Evolutionary conservation across 106 monocot species (phyloP).

Genomic region (Apostasia shenzhenica): DNA sequence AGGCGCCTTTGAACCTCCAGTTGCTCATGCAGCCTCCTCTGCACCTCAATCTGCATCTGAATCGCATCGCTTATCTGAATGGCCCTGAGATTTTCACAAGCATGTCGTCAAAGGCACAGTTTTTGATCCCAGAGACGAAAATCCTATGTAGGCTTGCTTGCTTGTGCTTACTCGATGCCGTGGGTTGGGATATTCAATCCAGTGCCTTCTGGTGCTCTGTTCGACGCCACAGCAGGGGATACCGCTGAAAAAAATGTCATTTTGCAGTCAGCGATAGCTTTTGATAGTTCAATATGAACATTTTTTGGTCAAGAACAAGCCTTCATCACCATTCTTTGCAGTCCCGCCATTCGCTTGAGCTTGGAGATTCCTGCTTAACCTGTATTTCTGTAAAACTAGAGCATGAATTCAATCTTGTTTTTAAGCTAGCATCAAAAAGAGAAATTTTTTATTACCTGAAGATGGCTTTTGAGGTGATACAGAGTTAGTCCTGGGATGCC

Average conservation of each 20-base stretch:
- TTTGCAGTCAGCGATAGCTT: background rate
- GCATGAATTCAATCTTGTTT: background rate
- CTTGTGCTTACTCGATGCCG: slow-evolving; percentile 54
- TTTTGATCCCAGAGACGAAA: background rate
- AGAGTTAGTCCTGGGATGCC: slow-evolving; percentile 62
- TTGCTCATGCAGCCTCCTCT: slow-evolving; percentile 72
- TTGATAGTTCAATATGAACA: background rate
- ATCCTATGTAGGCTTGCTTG: background rate
- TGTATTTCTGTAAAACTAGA: slow-evolving; percentile 43
- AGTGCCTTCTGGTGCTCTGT: slow-evolving; percentile 34
- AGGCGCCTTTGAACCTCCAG: slow-evolving; percentile 92
- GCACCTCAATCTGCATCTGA: slow-evolving; percentile 88
- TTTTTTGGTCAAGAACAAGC: background rate
- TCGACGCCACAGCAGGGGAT: slow-evolving; percentile 16
- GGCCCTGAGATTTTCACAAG: slow-evolving; percentile 24
- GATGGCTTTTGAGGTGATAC: slow-evolving; percentile 70
- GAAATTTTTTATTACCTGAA: slow-evolving; percentile 28
- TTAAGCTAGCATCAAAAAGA: background rate
- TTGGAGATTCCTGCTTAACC: slow-evolving; percentile 55
- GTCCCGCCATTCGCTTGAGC: slow-evolving; percentile 18
- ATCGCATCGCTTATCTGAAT: slow-evolving; percentile 80
- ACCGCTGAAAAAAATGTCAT: slow-evolving; percentile 8
- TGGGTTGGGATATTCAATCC: slow-evolving; percentile 23
- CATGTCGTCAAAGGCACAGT: background rate
- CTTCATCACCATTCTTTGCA: slow-evolving; percentile 33